phyloP scores from a whole-genome alignment of 345 rosid species.

The Pistacia vera region DNA sequence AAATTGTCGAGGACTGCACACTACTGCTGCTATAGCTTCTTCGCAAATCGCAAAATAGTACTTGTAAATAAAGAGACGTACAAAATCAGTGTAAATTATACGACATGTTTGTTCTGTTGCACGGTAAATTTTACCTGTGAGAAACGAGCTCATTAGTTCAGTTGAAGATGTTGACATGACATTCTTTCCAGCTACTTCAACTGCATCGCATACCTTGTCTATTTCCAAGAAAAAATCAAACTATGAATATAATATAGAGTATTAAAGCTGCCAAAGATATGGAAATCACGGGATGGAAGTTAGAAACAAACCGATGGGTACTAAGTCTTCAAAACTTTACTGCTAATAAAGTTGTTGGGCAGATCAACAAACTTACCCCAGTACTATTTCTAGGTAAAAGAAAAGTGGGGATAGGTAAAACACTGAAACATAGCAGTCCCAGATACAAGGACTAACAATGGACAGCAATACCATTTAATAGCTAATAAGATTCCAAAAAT shows the following conservation, averaged over 20 bases:
- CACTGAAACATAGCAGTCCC: background rate
- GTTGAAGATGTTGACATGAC: slow-evolving; percentile 93
- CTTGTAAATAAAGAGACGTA: no score
- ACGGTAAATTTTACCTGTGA: slow-evolving; percentile 50
- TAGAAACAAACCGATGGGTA: background rate
- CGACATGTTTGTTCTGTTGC: background rate
- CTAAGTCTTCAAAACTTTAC: slow-evolving; percentile 2
- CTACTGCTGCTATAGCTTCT: no score
- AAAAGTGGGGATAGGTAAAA: background rate
- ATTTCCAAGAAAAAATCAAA: slow-evolving; percentile 16
- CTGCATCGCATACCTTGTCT: slow-evolving; percentile 90
- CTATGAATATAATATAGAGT: background rate
- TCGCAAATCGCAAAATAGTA: no score
- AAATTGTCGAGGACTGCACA: no score
- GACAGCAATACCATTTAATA: no score
- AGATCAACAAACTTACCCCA: background rate
- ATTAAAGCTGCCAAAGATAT: slow-evolving; percentile 1
- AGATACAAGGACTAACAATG: no score
- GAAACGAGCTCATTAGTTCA: slow-evolving; percentile 78
- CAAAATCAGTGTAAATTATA: background rate
- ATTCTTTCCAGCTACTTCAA: slow-evolving; percentile 87
- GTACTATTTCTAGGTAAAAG: background rate
- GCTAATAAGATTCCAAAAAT: no score
- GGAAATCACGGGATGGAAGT: background rate
- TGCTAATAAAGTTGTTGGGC: background rate